Conservation (phyloP, 2,329 filamentous ascomycete species). For the Xylariaceae sp. region DNA sequence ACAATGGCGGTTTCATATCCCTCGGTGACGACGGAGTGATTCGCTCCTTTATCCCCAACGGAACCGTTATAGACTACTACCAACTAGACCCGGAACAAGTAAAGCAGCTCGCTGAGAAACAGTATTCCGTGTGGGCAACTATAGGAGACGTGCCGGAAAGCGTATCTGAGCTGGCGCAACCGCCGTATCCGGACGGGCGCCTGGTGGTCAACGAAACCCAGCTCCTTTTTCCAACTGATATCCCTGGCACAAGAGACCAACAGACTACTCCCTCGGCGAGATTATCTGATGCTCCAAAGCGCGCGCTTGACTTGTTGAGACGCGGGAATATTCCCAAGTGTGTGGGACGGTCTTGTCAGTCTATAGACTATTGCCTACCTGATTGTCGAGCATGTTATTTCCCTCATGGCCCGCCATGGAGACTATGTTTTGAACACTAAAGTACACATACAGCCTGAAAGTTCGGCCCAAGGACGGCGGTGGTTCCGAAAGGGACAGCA, state of each 20-base stretch:
- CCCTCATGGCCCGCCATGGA: background rate
- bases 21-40: slow-evolving; percentile 1
- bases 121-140: slow-evolving; percentile 1
- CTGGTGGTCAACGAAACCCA: slow-evolving; percentile 3
- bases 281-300: background rate
- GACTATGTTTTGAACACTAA: background rate
- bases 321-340: background rate
- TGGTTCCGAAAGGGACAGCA: background rate
- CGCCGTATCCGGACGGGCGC: background rate
- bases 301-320: background rate
- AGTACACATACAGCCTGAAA: background rate
- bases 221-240: slow-evolving; percentile 1
- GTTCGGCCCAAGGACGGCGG: background rate
- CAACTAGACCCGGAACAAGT: slow-evolving; percentile 3
- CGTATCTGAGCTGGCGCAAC: background rate
- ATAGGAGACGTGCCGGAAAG: background rate
- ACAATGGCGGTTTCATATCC: slow-evolving; percentile 1
- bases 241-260: slow-evolving; percentile 2
- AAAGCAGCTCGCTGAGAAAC: slow-evolving; percentile 3
- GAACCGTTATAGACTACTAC: slow-evolving; percentile 4
- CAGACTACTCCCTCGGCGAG: background rate
- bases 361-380: background rate
- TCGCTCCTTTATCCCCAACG: slow-evolving; percentile 1
- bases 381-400: background rate
- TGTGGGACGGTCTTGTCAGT: background rate